Base-by-base conservation (phyloP, 2,329 filamentous ascomycete genomes). In the Knufia fluminis region DNA sequence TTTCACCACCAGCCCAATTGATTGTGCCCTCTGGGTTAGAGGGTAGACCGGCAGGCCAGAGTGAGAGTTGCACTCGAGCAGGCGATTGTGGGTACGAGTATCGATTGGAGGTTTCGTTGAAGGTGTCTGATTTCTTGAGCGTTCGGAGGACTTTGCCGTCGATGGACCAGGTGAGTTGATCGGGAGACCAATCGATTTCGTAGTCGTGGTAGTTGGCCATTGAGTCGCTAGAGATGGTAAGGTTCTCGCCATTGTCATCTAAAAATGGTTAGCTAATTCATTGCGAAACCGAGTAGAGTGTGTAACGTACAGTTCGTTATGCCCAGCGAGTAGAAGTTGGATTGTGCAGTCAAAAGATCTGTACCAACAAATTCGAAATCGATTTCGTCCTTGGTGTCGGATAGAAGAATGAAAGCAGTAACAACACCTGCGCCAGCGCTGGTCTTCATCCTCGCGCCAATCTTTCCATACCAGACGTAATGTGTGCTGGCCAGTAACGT, bases 381-480 rank as follows among this genome's bases (percentile, higher is more conserved):
- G 61, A 98, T 95, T 69, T 98, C 92, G 63, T 98, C 92, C 76
- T 96, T 94, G 62, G 94, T 85, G 62, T 97, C 91, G 31, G 86
- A 90, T 68, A 96, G 80, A 63, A 97, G 74, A 66, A 98, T 98
- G 65, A 98, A 98, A 24, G 89, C 91, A 1, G 89, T 94, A n/a
- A 98, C 85, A 19, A 98, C 92, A 75, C 92, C 92, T 40, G 75
- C 71, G 51, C 89, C 90, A 61, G 86, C 82, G 56, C 83, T 85
- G 0, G 89, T 91, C 75, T 88, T 92, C 67, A 97, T 74, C 50
- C 73, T 85, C 48, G 87, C 88, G 66, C 84, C 85, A 61, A 95
- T 83, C 68, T 86, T 95, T 63, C 92, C 92, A 68, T 97, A 98
- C 92, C 92, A 97, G 69, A 98, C 83, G 70, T 96, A 97, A 57